Conservation (phyloP, 805 yeast species). For the Hanseniaspora meyeri region DNA sequence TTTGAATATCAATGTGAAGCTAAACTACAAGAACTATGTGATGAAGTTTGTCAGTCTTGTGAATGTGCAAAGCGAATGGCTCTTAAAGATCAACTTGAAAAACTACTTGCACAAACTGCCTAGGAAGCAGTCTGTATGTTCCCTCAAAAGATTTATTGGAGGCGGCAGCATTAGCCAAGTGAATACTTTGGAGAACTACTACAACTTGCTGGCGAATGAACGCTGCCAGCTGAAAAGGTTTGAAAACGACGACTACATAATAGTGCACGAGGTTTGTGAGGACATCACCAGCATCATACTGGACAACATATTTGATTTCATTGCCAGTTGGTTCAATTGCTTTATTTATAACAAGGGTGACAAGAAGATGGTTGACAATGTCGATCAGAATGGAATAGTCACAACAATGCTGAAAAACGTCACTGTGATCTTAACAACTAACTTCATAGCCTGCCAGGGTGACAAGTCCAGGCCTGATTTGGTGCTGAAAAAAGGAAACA, state of each 20-base stretch:
- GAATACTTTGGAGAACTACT: not conserved
- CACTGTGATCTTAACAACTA: conserved; percentile 1
- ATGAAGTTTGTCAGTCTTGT: not conserved
- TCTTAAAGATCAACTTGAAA: conserved; percentile 9
- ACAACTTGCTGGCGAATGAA: not conserved
- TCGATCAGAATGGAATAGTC: not conserved
- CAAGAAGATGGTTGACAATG: not conserved
- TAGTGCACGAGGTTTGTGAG: conserved; percentile 3
- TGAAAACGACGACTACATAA: conserved; percentile 2
- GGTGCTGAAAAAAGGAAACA: not conserved
- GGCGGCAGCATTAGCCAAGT: not conserved
- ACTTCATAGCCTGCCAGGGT: conserved; percentile 9
- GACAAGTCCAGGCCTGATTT: not conserved
- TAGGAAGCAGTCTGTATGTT: not conserved
- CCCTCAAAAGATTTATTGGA: conserved; percentile 6
- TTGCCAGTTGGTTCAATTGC: conserved; percentile 3
- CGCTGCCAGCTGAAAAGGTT: not conserved
- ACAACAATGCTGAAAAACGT: not conserved
- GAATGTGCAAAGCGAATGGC: conserved; percentile 7
- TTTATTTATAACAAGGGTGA: not conserved
- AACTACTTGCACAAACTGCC: conserved; percentile 11
- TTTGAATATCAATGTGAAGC: not conserved
- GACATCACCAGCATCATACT: not conserved
- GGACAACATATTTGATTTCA: not conserved
- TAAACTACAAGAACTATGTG: not conserved